Percentiles rank a stretch among this genome's conserved stretches.
Conservation (phyloP, 2,329 filamentous ascomycete species). For the Pleomassaria siparia region DNA sequence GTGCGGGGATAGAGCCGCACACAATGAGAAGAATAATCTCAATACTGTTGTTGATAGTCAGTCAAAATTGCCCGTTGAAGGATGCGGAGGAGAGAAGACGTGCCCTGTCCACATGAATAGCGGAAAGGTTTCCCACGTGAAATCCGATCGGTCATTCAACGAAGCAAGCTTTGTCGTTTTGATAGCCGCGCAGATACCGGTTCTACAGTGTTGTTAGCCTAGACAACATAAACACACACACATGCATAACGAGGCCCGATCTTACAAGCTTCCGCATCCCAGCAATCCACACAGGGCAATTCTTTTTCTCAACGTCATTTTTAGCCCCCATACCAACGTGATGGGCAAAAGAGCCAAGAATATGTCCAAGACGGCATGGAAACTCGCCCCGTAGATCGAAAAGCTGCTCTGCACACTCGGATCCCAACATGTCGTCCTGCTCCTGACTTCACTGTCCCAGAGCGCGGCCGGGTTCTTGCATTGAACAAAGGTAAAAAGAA, state of each 20-base stretch:
- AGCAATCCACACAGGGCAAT: constrained; percentile 19
- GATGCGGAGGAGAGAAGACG: neutral
- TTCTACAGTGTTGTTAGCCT: no score
- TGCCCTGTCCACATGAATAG: constrained; percentile 23
- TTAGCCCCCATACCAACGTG: constrained; percentile 19
- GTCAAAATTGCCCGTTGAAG: neutral
- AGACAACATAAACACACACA: no score
- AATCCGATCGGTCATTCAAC: constrained; percentile 17
- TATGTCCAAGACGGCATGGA: constrained; percentile 17
- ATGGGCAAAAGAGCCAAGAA: constrained; percentile 17
- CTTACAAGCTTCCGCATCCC: constrained; percentile 21
- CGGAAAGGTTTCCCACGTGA: constrained; percentile 22
- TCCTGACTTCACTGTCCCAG: constrained; percentile 15
- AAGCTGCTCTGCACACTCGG: constrained; percentile 20
- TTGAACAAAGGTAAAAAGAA: constrained; percentile 21
- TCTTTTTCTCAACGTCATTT: constrained; percentile 18
- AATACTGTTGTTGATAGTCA: constrained; percentile 10
- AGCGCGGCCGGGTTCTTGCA: constrained; percentile 19
- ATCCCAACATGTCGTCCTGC: constrained; percentile 19
- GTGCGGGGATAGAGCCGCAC: constrained; percentile 22
- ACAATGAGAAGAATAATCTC: constrained; percentile 22
- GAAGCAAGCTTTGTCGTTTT: constrained; percentile 17
- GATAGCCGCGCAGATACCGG: constrained; percentile 20
- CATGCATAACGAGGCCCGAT: no score
- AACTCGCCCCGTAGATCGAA: constrained; percentile 16